Base-by-base conservation (phyloP, 2,329 filamentous ascomycete genomes). In the Phaeophleospora eucalypticola region DNA sequence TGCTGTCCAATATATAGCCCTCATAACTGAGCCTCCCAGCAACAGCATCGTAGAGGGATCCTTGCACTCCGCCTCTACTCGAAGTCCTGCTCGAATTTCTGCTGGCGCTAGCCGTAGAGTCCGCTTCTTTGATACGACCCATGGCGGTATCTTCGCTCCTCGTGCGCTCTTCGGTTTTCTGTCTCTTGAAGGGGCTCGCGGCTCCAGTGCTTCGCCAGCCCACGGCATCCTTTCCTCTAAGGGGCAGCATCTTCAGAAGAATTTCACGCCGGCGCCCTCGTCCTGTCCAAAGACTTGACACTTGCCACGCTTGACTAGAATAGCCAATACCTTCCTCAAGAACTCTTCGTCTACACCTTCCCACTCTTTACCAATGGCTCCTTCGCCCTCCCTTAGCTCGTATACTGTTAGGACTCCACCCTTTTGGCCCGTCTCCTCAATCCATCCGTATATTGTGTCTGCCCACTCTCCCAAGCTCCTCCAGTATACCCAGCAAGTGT, bases 211-310 rank as follows among this genome's bases (percentile, higher is more conserved):
- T 37, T 17, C 36, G 16, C 3, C 17, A 14, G 12, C 9, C 12
- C 17, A 19, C 6, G 16, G 10, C 17, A 18, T 37, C 15, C 16
- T 37, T 16, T 36, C 24, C 6, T 36, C 16, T 29, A 6, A 29
- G 24, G 24, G 24, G 24, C 24, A 29, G 24, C n/a, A 17, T 34
- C 24, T 32, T 83, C 73, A 96, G 66, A 97, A 97, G 73, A 98
- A 97, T 73, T 98, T 98, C 56, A 97, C 89, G 61, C 93, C 93
- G 62, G 87, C 82, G 51, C 87, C 86, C 65, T 91, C 89, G 61
- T 91, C 89, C 44, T 82, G 80, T 27, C 91, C 91, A 71, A 98
- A 97, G 19, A 97, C 82, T 68, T 97, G 91, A 12, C 90, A 91
- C 71, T 87, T 95, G 58, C 89, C 89, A 53, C 85, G 80, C 76